Conservation (phyloP, 257 asterid genomes). For the Capsicum chinense region DNA sequence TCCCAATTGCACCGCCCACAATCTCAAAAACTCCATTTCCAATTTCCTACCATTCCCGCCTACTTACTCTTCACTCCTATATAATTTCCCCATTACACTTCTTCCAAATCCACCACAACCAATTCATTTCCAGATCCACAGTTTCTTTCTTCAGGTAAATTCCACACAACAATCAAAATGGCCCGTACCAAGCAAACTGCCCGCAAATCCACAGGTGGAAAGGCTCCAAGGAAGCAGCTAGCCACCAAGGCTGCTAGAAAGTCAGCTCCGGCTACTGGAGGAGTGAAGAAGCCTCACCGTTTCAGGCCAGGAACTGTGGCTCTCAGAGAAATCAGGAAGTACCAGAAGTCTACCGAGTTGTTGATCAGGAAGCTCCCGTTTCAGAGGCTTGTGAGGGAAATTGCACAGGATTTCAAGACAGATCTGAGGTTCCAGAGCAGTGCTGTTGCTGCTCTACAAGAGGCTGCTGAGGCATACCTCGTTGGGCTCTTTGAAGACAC, state of each 20-base stretch:
- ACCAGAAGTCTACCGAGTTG: conserved; percentile 8
- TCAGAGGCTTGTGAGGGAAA: conserved; percentile 15
- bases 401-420: background rate
- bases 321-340: conserved; percentile 17
- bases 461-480: background rate
- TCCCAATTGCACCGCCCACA: conserved; percentile 4
- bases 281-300: conserved; percentile 20
- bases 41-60: conserved; percentile 40
- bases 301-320: conserved; percentile 20
- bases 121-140: background rate
- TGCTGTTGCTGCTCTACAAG: background rate
- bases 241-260: background rate
- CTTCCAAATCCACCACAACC: background rate
- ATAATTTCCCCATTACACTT: conserved; percentile 27
- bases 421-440: conserved; percentile 19
- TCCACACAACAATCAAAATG: background rate
- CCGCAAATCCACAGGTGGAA: conserved; percentile 24
- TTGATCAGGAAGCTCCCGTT: conserved; percentile 11
- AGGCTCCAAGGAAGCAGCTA: conserved; percentile 24
- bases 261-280: background rate
- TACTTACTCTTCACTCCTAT: conserved; percentile 5
- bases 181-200: conserved; percentile 17
- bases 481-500: conserved; percentile 21
- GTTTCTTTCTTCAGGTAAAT: no score
- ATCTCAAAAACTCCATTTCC: conserved; percentile 35